Conservation (phyloP, 331 rosid species). For the Quercus lobata region DNA sequence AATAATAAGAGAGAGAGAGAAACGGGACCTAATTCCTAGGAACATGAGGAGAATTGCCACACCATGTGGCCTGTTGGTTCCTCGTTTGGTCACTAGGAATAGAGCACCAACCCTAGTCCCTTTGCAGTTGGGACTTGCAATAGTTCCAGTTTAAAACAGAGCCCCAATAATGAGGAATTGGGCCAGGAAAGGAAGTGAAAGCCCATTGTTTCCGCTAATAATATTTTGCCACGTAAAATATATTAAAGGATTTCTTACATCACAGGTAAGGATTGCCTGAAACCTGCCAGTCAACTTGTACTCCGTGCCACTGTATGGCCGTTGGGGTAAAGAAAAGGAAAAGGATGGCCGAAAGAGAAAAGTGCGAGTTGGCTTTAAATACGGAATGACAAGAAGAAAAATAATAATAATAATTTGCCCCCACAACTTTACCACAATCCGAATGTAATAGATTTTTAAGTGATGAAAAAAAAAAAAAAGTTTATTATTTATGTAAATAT, state of each 20-base stretch:
- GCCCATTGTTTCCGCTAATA: neutral
- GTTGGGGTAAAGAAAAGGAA: neutral
- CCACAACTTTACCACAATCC: rapidly evolving
- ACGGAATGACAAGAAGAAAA: too few species aligned
- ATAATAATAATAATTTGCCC: too few species aligned
- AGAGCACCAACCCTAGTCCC: neutral
- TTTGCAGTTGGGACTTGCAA: neutral
- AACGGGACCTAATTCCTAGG: neutral
- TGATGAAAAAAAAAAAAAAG: too few species aligned
- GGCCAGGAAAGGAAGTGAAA: neutral
- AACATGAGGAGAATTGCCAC: neutral
- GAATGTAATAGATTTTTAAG: too few species aligned
- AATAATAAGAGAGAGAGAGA: neutral
- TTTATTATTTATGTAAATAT: too few species aligned
- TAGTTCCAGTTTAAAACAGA: neutral
- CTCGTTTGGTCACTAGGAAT: neutral
- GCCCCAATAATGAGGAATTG: neutral
- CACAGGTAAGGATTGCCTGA: neutral
- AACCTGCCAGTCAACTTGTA: constrained; percentile 5
- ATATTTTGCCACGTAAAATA: neutral
- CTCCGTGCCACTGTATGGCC: neutral
- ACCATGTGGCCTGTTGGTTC: constrained; percentile 20
- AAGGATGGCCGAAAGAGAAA: neutral
- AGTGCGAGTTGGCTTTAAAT: neutral
- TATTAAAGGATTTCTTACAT: constrained; percentile 12